phyloP scores from a whole-genome alignment of 192 early-diverging fungal genomes.

The Piromyces finnis region DNA sequence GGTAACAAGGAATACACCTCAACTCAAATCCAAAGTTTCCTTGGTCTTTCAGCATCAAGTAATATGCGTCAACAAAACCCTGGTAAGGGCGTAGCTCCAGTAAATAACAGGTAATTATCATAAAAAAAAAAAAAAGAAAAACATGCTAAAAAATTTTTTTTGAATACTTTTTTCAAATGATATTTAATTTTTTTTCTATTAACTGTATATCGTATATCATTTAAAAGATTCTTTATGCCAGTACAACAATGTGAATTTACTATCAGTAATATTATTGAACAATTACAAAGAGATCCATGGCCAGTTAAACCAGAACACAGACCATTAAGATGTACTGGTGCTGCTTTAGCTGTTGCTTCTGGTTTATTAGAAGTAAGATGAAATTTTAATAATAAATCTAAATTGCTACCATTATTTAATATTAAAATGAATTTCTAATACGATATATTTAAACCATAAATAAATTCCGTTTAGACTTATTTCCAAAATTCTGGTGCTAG shows the following conservation, averaged over 20 bases:
- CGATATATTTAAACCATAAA: too few relatives aligned
- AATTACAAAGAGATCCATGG: slow-evolving; percentile 96
- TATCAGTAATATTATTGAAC: slow-evolving; percentile 81
- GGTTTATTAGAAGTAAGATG: slow-evolving; percentile 60
- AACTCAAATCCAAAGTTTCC: slow-evolving; percentile 95
- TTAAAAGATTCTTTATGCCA: slow-evolving; percentile 64
- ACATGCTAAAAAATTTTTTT: too few relatives aligned
- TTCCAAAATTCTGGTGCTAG: slow-evolving; percentile 83
- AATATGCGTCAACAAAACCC: neutral
- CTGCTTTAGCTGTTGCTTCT: slow-evolving; percentile 80
- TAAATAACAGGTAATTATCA: slow-evolving; percentile 8
- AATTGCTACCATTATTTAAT: too few relatives aligned
- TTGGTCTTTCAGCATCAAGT: slow-evolving; percentile 42
- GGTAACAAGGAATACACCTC: slow-evolving; percentile 88
- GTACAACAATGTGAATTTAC: slow-evolving; percentile 93
- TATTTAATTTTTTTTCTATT: too few relatives aligned
- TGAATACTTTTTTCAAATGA: too few relatives aligned
- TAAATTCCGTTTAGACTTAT: too few relatives aligned
- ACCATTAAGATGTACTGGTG: slow-evolving; percentile 82
- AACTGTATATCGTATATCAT: too few relatives aligned
- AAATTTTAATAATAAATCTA: neutral
- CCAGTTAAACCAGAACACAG: slow-evolving; percentile 78
- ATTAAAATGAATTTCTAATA: too few relatives aligned
- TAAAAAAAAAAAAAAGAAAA: too few relatives aligned
- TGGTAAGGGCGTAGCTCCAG: neutral